Evolutionary conservation across 345 rosid genomes (phyloP).

Genomic region (Reutealis trisperma): DNA sequence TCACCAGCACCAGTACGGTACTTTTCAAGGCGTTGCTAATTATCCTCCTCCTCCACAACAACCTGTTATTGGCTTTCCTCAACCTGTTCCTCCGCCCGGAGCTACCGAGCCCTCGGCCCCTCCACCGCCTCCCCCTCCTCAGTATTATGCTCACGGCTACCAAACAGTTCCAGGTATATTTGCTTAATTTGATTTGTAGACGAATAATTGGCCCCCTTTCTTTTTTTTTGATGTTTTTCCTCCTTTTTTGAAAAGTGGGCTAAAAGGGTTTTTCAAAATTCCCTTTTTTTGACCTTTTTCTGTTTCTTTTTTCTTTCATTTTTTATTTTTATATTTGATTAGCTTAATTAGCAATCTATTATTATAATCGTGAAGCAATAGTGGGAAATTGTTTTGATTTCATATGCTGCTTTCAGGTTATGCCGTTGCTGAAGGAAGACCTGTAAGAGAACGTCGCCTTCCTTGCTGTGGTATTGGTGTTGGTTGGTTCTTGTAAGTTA

Average conservation of each 20-base stretch:
- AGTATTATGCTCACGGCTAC: slow-evolving; percentile 63
- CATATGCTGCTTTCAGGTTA: slow-evolving; percentile 43
- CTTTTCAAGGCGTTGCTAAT: slow-evolving; percentile 94
- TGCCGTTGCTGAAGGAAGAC: slow-evolving; percentile 87
- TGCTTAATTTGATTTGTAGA: too few relatives aligned
- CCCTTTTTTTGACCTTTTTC: too few relatives aligned
- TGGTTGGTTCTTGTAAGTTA: slow-evolving; percentile 89
- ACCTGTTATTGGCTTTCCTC: slow-evolving; percentile 85
- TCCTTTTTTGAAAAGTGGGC: too few relatives aligned
- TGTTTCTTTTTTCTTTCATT: too few relatives aligned
- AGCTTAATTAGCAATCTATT: not conserved
- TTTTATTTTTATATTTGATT: not conserved
- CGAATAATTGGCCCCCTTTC: not conserved
- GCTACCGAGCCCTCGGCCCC: slow-evolving; percentile 39
- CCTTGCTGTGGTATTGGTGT: slow-evolving; percentile 89
- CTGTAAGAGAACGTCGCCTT: slow-evolving; percentile 66
- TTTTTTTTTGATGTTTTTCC: not conserved
- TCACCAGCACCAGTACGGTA: slow-evolving; percentile 57
- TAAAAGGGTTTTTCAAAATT: too few relatives aligned
- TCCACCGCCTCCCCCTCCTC: slow-evolving; percentile 30
- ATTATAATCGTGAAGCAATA: not conserved
- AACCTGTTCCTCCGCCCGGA: slow-evolving; percentile 81
- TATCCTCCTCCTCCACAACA: slow-evolving; percentile 54
- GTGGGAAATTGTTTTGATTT: too few relatives aligned
- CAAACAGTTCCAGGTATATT: slow-evolving; percentile 68